phyloP scores from a whole-genome alignment of 129 eudicot species.

The Chrysanthemum lavandulifolium region DNA sequence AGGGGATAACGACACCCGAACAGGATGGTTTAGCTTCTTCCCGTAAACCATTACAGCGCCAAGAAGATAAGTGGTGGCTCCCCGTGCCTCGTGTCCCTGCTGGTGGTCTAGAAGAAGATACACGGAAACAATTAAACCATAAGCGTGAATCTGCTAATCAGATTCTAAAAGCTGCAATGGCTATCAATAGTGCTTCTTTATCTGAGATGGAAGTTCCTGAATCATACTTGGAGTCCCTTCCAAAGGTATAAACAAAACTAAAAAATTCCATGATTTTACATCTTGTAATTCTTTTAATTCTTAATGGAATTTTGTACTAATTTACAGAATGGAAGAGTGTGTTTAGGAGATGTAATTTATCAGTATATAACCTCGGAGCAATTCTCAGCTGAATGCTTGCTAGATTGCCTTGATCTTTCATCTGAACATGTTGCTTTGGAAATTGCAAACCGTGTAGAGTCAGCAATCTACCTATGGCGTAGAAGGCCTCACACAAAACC shows the following conservation, averaged over 20 bases:
- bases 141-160: conserved; percentile 88
- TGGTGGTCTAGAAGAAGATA: conserved; percentile 72
- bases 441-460: conserved; percentile 90
- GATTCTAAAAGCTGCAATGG: conserved; percentile 85
- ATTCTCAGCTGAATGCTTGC: conserved; percentile 83
- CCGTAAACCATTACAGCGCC: conserved; percentile 68
- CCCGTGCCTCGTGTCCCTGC: conserved; percentile 97
- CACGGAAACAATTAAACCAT: conserved; percentile 59
- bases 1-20: conserved; percentile 72
- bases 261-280: neutral
- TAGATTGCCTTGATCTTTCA: conserved; percentile 88
- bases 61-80: conserved; percentile 98
- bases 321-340: conserved; percentile 78
- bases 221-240: conserved; percentile 81
- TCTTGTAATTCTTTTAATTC: neutral
- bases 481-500: conserved; percentile 56
- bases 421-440: conserved; percentile 82
- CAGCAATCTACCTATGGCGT: conserved; percentile 93
- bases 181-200: conserved; percentile 70
- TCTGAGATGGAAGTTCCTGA: conserved; percentile 98
- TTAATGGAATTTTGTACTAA: neutral
- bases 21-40: conserved; percentile 69
- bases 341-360: conserved; percentile 89
- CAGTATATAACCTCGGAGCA: conserved; percentile 86
- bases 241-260: conserved; percentile 57